Evolutionary conservation across 73 alveolate species (phyloP).

Genomic region (Paramecium tetraurelia): DNA sequence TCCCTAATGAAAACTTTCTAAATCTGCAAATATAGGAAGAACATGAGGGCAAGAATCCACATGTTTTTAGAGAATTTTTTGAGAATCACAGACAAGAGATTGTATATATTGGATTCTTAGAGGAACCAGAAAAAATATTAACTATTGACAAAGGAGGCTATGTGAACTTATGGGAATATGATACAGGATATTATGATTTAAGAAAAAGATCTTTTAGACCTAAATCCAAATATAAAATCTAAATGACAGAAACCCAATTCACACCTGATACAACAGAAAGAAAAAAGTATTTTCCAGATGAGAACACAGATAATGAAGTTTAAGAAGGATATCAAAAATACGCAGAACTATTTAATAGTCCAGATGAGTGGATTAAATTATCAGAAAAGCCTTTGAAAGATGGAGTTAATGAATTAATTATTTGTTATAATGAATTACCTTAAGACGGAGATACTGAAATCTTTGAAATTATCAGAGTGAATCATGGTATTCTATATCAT

Average conservation of each 20-base stretch:
- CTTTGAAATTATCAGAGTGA: conserved; percentile 16
- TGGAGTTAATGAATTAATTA: not conserved
- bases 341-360: not conserved
- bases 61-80: conserved; percentile 38
- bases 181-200: not conserved
- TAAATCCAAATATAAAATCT: not conserved
- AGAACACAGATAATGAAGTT: not conserved
- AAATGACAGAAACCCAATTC: not conserved
- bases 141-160: conserved; percentile 27
- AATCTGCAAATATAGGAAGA: not conserved
- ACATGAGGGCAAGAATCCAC: conserved; percentile 10
- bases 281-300: not conserved
- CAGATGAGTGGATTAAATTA: conserved; percentile 14
- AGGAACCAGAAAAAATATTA: not conserved
- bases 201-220: conserved; percentile 48
- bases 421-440: not conserved
- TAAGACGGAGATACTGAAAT: conserved; percentile 21
- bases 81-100: not conserved
- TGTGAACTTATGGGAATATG: conserved; percentile 3
- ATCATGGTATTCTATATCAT: not conserved
- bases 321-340: conserved; percentile 23
- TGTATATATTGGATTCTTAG: conserved; percentile 4
- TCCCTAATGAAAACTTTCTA: conserved; percentile 10
- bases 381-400: conserved; percentile 2
- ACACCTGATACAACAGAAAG: not conserved